phyloP scores from a whole-genome alignment of 106 monocot species.

The Ottelia alismoides region DNA sequence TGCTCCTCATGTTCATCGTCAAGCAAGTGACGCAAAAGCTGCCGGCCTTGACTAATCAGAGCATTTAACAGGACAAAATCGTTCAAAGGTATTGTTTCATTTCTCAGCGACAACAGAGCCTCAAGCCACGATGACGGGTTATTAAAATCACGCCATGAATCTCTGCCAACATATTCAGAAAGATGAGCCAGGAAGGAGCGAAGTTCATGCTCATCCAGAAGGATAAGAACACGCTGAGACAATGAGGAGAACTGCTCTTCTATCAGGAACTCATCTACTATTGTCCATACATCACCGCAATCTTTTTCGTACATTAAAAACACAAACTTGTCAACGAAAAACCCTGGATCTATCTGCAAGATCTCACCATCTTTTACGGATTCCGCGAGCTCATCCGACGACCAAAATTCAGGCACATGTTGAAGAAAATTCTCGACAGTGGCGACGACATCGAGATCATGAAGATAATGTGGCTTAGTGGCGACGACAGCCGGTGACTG shows the following conservation, averaged over 20 bases:
- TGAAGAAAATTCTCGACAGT: slow-evolving; percentile 92
- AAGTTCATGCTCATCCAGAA: slow-evolving; percentile 51
- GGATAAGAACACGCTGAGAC: slow-evolving; percentile 45
- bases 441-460: slow-evolving; percentile 65
- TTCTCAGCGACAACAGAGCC: slow-evolving; percentile 28
- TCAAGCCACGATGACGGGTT: slow-evolving; percentile 64
- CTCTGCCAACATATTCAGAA: slow-evolving; percentile 11
- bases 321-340: slow-evolving; percentile 66
- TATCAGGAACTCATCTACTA: slow-evolving; percentile 53
- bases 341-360: slow-evolving; percentile 52
- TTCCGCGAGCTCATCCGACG: slow-evolving; percentile 76
- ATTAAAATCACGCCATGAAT: slow-evolving; percentile 15
- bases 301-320: slow-evolving; percentile 70
- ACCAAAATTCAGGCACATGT: slow-evolving; percentile 89
- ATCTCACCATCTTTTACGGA: slow-evolving; percentile 86
- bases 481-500: slow-evolving; percentile 96
- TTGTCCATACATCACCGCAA: slow-evolving; percentile 42
- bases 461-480: slow-evolving; percentile 94
- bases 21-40: slow-evolving; percentile 43
- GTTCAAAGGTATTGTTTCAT: slow-evolving; percentile 30
- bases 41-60: slow-evolving; percentile 52
- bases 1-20: slow-evolving; percentile 70
- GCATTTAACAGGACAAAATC: slow-evolving; percentile 61
- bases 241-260: slow-evolving; percentile 65
- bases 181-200: slow-evolving; percentile 47